A percentile compares a stretch with the other conserved stretches of the same genome.
Evolutionary conservation across 768 basidiomycete genomes (phyloP).

Genomic region (Tricholoma furcatifolium): DNA sequence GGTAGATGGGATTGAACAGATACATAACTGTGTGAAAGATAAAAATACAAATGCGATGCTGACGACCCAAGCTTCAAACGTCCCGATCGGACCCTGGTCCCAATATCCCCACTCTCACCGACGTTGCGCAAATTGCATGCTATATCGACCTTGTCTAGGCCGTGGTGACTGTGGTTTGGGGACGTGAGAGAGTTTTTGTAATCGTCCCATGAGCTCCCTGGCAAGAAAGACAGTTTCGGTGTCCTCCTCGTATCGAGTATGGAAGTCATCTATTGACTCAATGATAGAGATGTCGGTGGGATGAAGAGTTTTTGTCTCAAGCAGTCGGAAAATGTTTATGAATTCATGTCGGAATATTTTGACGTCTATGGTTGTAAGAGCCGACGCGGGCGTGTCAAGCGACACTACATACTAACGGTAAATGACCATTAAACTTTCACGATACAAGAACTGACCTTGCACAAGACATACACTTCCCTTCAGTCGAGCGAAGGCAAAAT

Average conservation of each 20-base stretch:
- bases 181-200: conserved; percentile 36
- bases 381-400: conserved; percentile 37
- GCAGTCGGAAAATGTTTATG: conserved; percentile 61
- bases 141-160: conserved; percentile 21
- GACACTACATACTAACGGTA: conserved; percentile 31
- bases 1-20: not conserved
- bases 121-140: conserved; percentile 20
- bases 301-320: conserved; percentile 43
- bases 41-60: conserved; percentile 28
- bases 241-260: conserved; percentile 56
- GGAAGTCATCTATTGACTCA: conserved; percentile 46
- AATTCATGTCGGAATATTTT: conserved; percentile 62
- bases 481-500: conserved; percentile 60
- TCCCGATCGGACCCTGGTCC: conserved; percentile 2
- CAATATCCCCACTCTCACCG: conserved; percentile 15
- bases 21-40: conserved; percentile 18
- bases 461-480: conserved; percentile 54
- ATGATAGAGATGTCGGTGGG: conserved; percentile 51
- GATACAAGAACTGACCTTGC: conserved; percentile 56
- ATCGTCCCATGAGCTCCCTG: conserved; percentile 44
- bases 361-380: conserved; percentile 46
- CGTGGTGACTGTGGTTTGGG: conserved; percentile 18
- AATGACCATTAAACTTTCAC: not conserved
- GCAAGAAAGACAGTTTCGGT: conserved; percentile 60
- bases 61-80: not conserved